Conservation (phyloP, 1,139 yeast genomes). For the Saccharomyces pastorianus region DNA sequence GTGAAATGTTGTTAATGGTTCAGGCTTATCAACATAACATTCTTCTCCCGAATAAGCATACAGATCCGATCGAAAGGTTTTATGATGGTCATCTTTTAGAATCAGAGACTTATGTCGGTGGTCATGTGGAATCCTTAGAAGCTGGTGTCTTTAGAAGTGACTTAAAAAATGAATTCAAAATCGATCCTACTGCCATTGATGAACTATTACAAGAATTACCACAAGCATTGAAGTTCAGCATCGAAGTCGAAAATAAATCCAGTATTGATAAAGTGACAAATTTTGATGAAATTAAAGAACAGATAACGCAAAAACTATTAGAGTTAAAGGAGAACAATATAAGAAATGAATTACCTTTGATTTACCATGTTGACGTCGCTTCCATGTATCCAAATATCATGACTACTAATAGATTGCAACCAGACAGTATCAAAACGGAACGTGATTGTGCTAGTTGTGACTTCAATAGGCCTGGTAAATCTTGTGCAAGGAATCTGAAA, state of each 20-base stretch:
- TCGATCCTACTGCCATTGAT: constrained; percentile 78
- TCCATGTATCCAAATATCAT: constrained; percentile 99
- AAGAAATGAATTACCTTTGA: constrained; percentile 71
- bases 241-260: constrained; percentile 73
- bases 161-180: constrained; percentile 60
- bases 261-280: constrained; percentile 69
- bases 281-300: constrained; percentile 61
- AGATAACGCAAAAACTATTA: constrained; percentile 47
- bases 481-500: constrained; percentile 81
- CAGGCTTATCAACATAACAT: constrained; percentile 80
- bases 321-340: constrained; percentile 55
- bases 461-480: constrained; percentile 89
- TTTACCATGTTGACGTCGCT: constrained; percentile 97
- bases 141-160: constrained; percentile 97
- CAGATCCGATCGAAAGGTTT: constrained; percentile 86
- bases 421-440: constrained; percentile 94
- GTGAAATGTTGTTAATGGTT: constrained; percentile 96
- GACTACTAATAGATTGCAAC: constrained; percentile 95
- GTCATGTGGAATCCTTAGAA: constrained; percentile 94
- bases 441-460: constrained; percentile 97
- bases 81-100: constrained; percentile 90
- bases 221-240: constrained; percentile 70
- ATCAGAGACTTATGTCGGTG: constrained; percentile 97
- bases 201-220: constrained; percentile 68
- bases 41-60: constrained; percentile 83